Base-by-base conservation (phyloP, 2,329 filamentous ascomycete species). In the Apiospora arundinis region DNA sequence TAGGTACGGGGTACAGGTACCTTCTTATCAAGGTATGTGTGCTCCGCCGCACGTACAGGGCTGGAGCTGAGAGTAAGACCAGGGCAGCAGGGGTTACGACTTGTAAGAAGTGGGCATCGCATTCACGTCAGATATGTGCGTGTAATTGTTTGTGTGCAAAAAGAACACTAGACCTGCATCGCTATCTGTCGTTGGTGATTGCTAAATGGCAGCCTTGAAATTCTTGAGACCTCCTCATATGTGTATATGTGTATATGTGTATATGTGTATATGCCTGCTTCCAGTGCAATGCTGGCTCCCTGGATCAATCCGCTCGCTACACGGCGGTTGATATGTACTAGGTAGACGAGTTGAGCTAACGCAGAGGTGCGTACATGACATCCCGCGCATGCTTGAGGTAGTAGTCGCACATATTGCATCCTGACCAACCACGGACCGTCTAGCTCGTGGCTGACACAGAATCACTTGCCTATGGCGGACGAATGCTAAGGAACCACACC, bases 371-470 rank as follows among this genome's bases (percentile, higher is more conserved):
- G 28, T 56, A 52, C 49, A 28, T 56, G 52, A 56, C 52, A 56
- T 32, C 52, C 52, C 52, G 52, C 52, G 52, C 25, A 32, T 28
- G 28, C 52, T 56, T 56, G 52, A 32, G 56, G 56, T 40, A 11
- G 18, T 63, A 63, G 32, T 63, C 56, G 56, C 56, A 63, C 56
- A 37, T 63, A 63, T 37, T 63, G 56, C 56, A 63, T 63, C 56
- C 56, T 63, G 56, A n/a, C 56, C 56, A 63, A 63, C 56, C 56
- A 63, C 56, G 28, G 56, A 63, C 56, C 28, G 56, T n/a, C 56
- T 63, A 63, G 56, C 56, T 40, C 28, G 28, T 63, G 56, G 56
- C 56, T 63, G 56, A 63, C 56, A 63, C 56, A 40, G 28, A 18
- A 63, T 63, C 56, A 63, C 56, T 63, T 63, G 52, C 25, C 52